Percentiles rank a stretch among this genome's conserved stretches.
Conservation (phyloP, 2,329 filamentous ascomycete species). For the Dryadomyces sulphureus region DNA sequence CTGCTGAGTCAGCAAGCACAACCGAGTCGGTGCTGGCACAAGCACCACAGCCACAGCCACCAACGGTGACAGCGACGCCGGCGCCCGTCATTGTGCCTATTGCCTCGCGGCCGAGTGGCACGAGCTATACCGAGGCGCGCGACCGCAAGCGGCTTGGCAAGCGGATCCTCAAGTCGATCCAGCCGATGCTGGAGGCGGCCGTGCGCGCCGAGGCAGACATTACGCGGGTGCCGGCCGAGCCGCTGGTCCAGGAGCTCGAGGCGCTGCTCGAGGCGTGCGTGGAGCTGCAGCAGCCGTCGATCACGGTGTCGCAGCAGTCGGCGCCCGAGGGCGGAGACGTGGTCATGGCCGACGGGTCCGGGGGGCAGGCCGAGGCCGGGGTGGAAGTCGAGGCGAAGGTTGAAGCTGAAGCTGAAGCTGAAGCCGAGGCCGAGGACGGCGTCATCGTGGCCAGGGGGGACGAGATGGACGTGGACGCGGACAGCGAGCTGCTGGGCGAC, state of each 20-base stretch:
- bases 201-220: constrained; percentile 72
- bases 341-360: constrained; percentile 33
- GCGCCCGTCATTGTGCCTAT: too few species aligned
- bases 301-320: constrained; percentile 14
- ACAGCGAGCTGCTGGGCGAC: not conserved
- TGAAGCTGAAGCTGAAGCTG: too few species aligned
- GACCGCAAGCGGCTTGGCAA: constrained; percentile 78
- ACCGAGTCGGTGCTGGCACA: not conserved
- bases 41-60: not conserved
- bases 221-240: constrained; percentile 52
- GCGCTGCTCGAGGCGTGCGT: constrained; percentile 54
- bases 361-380: constrained; percentile 18
- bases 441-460: not conserved
- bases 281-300: constrained; percentile 32
- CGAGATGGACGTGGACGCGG: not conserved
- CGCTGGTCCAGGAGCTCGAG: constrained; percentile 60
- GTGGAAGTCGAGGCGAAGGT: constrained; percentile 13
- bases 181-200: constrained; percentile 62
- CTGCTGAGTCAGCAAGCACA: not conserved
- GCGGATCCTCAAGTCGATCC: constrained; percentile 71
- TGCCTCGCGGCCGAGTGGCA: not conserved
- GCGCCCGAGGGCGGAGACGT: constrained; percentile 25
- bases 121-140: constrained; percentile 49
- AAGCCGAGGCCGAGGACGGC: constrained; percentile 7
- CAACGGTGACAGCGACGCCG: not conserved